phyloP scores from a whole-genome alignment of 768 basidiomycete species.

The Hypsizygus marmoreus region DNA sequence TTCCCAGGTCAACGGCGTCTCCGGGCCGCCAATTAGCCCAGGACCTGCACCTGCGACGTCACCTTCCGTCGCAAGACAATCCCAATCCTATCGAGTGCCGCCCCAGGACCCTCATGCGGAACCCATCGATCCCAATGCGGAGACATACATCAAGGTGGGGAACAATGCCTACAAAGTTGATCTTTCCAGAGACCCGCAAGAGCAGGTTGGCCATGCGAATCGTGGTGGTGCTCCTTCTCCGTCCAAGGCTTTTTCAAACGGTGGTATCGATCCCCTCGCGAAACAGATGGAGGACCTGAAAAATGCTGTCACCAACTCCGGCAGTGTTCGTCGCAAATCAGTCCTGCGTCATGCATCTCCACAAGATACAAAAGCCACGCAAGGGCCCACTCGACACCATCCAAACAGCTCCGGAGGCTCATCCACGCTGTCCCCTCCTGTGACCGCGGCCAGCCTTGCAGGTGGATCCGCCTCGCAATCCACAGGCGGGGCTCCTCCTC shows the following conservation, averaged over 20 bases:
- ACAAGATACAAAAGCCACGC: constrained; percentile 22
- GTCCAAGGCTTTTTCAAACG: constrained; percentile 27
- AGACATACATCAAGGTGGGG: constrained; percentile 74
- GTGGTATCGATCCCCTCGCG: constrained; percentile 60
- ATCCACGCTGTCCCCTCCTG: constrained; percentile 40
- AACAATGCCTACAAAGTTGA: constrained; percentile 68
- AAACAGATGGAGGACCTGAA: constrained; percentile 66
- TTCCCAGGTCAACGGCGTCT: constrained; percentile 33
- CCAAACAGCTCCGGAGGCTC: constrained; percentile 22
- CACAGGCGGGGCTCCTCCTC: constrained; percentile 31
- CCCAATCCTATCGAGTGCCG: constrained; percentile 22
- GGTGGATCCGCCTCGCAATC: constrained; percentile 24
- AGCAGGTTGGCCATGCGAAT: constrained; percentile 30
- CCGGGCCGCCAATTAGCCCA: not conserved
- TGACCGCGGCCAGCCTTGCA: constrained; percentile 14
- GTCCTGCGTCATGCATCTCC: constrained; percentile 31
- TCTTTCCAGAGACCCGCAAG: constrained; percentile 65
- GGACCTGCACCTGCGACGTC: constrained; percentile 17
- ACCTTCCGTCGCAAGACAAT: constrained; percentile 18
- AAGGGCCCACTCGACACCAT: constrained; percentile 23
- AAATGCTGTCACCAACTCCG: constrained; percentile 44
- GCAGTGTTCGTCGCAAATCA: constrained; percentile 49
- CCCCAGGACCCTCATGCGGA: constrained; percentile 55
- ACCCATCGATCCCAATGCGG: constrained; percentile 62
- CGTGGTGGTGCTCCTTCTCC: constrained; percentile 27